phyloP scores from a whole-genome alignment of 2,329 filamentous ascomycete genomes.

The Ceratocystis diversiconidia region DNA sequence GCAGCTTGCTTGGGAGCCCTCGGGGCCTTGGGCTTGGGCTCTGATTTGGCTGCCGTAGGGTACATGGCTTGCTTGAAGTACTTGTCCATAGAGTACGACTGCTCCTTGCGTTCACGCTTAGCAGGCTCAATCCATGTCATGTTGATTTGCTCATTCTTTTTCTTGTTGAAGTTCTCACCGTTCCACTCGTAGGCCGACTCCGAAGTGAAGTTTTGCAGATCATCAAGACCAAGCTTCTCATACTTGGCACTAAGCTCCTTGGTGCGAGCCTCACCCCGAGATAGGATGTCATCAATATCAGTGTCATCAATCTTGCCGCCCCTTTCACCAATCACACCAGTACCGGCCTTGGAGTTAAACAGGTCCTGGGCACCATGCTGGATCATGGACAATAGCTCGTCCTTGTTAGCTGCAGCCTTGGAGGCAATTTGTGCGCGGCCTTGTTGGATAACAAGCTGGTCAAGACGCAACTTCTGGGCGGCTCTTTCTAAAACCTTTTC shows the following conservation, averaged over 20 bases:
- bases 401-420: constrained; percentile 87
- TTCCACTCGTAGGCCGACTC: constrained; percentile 99
- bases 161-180: constrained; percentile 82
- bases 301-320: constrained; percentile 60
- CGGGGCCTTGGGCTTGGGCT: constrained; percentile 89
- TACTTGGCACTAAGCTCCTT: constrained; percentile 86
- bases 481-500: constrained; percentile 96
- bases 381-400: constrained; percentile 94
- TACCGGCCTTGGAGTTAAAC: constrained; percentile 59
- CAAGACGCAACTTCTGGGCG: constrained; percentile 87
- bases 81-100: constrained; percentile 96
- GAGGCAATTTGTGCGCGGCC: constrained; percentile 80
- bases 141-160: constrained; percentile 73
- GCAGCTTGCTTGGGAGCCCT: constrained; percentile 82
- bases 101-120: constrained; percentile 95
- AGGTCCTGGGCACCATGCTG: constrained; percentile 96
- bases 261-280: constrained; percentile 75
- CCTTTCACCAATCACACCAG: constrained; percentile 44
- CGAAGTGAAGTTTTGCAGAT: constrained; percentile 92
- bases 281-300: constrained; percentile 79
- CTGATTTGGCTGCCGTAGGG: constrained; percentile 56
- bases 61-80: constrained; percentile 90
- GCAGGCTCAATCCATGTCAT: constrained; percentile 96
- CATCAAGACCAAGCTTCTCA: constrained; percentile 91
- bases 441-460: constrained; percentile 96